Evolutionary conservation across 2,329 filamentous ascomycete species (phyloP).

Genomic region (Alternaria rosae): DNA sequence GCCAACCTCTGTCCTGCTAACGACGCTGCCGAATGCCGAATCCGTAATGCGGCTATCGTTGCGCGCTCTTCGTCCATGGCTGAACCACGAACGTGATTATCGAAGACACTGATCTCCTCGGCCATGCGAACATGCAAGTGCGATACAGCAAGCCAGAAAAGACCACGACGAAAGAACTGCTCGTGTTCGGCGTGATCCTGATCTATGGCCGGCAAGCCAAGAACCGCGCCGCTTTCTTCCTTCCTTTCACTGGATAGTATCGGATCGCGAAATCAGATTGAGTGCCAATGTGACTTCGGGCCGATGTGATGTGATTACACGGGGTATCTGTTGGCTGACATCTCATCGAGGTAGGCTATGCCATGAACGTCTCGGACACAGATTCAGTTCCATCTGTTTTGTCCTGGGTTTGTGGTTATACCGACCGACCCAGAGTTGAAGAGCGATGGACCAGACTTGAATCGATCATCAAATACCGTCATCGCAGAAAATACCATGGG

Average conservation of each 20-base stretch:
- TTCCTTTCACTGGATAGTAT: neutral
- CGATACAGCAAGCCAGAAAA: neutral
- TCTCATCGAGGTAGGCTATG: neutral
- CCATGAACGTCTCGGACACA: neutral
- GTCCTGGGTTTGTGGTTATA: neutral
- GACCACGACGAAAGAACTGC: neutral
- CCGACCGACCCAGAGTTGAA: neutral
- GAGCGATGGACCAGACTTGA: neutral
- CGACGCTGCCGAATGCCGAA: no score
- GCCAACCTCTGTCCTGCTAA: accelerated
- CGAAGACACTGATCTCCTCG: neutral
- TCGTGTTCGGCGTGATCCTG: neutral
- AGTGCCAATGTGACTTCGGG: neutral
- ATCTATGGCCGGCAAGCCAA: neutral
- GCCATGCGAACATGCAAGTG: neutral
- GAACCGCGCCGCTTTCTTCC: neutral
- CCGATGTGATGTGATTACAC: neutral
- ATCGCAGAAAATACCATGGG: neutral
- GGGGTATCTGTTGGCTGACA: neutral
- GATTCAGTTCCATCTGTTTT: neutral
- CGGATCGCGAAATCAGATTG: neutral
- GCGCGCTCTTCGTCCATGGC: neutral
- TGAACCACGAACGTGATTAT: neutral
- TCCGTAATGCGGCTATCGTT: neutral
- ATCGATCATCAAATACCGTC: neutral